Evolutionary conservation across 495 filamentous ascomycete species (phyloP).

Genomic region (Pyrenula aspistea): DNA sequence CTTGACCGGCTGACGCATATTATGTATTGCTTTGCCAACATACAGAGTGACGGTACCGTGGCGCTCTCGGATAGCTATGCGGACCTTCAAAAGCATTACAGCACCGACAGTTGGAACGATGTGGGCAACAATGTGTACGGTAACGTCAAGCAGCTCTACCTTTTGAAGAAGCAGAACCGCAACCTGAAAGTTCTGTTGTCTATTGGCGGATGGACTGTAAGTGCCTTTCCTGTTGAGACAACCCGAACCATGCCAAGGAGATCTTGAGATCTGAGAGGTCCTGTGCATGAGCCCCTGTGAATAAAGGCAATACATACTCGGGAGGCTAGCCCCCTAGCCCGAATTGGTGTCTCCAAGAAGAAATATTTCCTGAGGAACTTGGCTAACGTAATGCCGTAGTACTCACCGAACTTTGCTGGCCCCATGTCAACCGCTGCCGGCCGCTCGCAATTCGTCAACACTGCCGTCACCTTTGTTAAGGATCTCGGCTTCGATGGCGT

Average conservation of each 20-base stretch:
- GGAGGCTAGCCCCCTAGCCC: no score
- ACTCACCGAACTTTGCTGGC: conserved; percentile 57
- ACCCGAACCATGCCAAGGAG: neutral
- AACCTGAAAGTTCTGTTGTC: conserved; percentile 61
- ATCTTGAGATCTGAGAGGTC: neutral
- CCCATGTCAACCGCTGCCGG: conserved; percentile 50
- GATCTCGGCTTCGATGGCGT: conserved; percentile 53
- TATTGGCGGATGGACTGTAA: conserved; percentile 55
- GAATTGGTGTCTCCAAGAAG: no score
- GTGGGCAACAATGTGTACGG: conserved; percentile 69
- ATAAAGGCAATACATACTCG: no score
- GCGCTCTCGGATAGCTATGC: conserved; percentile 29
- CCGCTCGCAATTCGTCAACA: conserved; percentile 51
- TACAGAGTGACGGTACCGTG: conserved; percentile 27
- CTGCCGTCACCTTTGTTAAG: conserved; percentile 52
- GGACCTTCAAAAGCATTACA: conserved; percentile 65
- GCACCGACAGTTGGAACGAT: conserved; percentile 63
- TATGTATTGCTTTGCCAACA: neutral
- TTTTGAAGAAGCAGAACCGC: conserved; percentile 68
- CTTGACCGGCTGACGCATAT: conserved; percentile 1
- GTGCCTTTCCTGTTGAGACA: neutral
- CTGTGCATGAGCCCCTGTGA: neutral
- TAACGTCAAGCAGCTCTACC: conserved; percentile 73
- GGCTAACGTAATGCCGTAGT: conserved; percentile 23
- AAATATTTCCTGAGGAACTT: no score